Evolutionary conservation across 108 stramenopile species (phyloP), one percentile per base, ranked within the genome.

Genomic region (Bacterosira constricta): DNA sequence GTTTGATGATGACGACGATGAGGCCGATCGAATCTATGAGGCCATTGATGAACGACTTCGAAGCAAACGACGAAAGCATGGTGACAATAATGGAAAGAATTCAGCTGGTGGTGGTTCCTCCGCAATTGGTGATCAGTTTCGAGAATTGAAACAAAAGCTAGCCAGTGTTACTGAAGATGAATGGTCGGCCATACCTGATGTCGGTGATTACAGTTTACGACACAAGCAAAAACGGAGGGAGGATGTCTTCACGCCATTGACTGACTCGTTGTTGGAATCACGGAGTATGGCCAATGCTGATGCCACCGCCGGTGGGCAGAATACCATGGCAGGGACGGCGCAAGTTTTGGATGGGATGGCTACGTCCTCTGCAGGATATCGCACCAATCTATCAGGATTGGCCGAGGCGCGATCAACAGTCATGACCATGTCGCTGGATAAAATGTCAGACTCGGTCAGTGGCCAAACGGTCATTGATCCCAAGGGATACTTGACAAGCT

Each of bases 101-200:
- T 46, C 53, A 31, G 63, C 50, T 6, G 45, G 10, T 26, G 72
- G 60, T 49, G 66, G 20, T 15, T 52, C 82, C 37, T 36, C 66
- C 31, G 83, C 90, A 31, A 97, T 98, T 63, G 88, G 93, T 8
- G 93, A 96, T 64, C 97, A 98, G 77, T 99, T 99, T 71, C 88
- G 96, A 23, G 97, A 99, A 64, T 78, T 97, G 38, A 99, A 99
- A 79, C 81, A 87, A 67, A 81, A 97, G 71, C 58, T 99, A 49
- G 89, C 85, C 1, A 75, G 77, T 34, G 92, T 99, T 27, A 85
- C 92, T 2, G 86, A 92, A 53, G 92, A 84, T n/a, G 90, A 97
- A 64, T 99, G 99, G 99, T 90, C 96, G 17, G 83, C 84, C 27
- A 95, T 99, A 25, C 99, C 99, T 2, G 99, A 99, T 50, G 90